These are phyloP conservation scores for Trametes hirsuta DNA, from an alignment of 1,284 basidiomycete genomes.

Conservation along the genomic window DNA sequence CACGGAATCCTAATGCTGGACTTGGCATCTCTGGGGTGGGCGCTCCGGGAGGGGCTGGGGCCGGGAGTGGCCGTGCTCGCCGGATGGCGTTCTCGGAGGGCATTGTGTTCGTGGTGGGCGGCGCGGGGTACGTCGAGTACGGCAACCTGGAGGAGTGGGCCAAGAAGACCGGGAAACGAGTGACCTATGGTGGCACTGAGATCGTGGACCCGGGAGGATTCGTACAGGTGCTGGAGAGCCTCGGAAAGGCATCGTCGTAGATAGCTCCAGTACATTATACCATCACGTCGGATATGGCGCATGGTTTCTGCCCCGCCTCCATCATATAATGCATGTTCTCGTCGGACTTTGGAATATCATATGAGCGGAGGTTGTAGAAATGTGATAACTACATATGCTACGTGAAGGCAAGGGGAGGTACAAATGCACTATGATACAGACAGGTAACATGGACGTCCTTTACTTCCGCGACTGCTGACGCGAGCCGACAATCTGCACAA, in stretches of 20 bases:
- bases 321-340: constrained; percentile 7
- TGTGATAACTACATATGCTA: neutral
- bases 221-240: constrained; percentile 64
- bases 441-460: neutral
- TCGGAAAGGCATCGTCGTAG: constrained; percentile 51
- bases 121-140: constrained; percentile 97
- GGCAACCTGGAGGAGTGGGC: constrained; percentile 96
- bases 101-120: constrained; percentile 95
- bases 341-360: neutral
- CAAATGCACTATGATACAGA: neutral
- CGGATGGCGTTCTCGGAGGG: constrained; percentile 89
- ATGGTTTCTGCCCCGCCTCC: neutral
- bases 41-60: constrained; percentile 40
- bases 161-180: constrained; percentile 73
- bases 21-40: constrained; percentile 54
- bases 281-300: neutral
- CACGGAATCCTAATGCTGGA: constrained; percentile 57
- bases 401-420: constrained; percentile 1
- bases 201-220: constrained; percentile 91
- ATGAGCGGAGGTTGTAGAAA: constrained; percentile 1
- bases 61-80: constrained; percentile 52
- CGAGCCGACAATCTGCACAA: constrained; percentile 83
- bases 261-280: neutral
- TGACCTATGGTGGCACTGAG: constrained; percentile 97
- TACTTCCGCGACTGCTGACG: constrained; percentile 55